These are phyloP conservation scores for Cucurbita pepo DNA, from an alignment of 306 rosid genomes.

Conservation along the genomic window DNA sequence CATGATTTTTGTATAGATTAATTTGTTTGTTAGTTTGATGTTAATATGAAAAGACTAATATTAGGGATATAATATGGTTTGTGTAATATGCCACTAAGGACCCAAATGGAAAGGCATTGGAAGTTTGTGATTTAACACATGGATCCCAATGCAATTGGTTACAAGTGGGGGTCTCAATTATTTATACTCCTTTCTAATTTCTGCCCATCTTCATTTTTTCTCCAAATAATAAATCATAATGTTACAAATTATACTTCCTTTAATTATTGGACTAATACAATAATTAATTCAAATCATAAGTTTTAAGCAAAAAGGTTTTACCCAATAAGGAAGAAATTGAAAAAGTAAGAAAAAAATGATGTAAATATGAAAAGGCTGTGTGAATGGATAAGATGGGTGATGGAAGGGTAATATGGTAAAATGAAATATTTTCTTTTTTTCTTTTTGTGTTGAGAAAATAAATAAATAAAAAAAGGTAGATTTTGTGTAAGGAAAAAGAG, in stretches of 20 bases:
- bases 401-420: not conserved
- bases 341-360: not conserved
- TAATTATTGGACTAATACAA: not conserved
- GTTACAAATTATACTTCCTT: not conserved
- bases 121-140: constrained; percentile 8
- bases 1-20: not conserved
- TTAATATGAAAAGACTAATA: not conserved
- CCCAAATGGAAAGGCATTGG: not conserved
- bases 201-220: constrained; percentile 3
- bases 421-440: too few relatives aligned
- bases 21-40: not conserved
- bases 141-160: constrained; percentile 1
- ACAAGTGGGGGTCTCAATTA: constrained; percentile 1
- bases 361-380: not conserved
- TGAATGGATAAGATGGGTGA: not conserved
- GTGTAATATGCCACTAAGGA: not conserved
- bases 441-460: not conserved
- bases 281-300: too few relatives aligned
- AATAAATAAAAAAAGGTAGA: not conserved
- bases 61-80: not conserved
- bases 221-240: too few relatives aligned
- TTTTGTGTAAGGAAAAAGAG: not conserved
- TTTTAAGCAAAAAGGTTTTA: not conserved
- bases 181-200: not conserved
- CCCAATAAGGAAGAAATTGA: not conserved